phyloP scores from a whole-genome alignment of 257 asterid species.

The Orobanche coerulescens region DNA sequence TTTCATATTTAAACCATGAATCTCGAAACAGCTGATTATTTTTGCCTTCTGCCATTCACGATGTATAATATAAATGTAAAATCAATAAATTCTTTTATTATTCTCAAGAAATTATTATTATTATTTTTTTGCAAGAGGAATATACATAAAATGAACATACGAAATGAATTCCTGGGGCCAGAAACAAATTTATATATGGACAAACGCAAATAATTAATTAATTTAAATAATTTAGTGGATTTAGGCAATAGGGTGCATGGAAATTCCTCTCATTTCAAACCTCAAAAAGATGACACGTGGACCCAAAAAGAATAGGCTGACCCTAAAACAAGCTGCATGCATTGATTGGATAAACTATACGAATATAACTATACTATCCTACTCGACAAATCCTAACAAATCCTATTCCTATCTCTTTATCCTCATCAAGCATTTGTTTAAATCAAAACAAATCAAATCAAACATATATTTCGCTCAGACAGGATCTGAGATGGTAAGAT shows the following conservation, averaged over 20 bases:
- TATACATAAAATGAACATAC: background rate
- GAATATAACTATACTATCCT: no score
- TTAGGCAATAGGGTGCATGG: slow-evolving; percentile 22
- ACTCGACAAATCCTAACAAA: no score
- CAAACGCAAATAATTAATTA: slow-evolving; percentile 5
- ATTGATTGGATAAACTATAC: background rate
- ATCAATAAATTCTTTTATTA: background rate
- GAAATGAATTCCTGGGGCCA: slow-evolving; percentile 20
- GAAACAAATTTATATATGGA: slow-evolving; percentile 23
- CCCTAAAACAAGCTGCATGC: background rate
- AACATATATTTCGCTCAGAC: no score
- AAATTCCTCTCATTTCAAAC: background rate
- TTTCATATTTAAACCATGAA: slow-evolving; percentile 32
- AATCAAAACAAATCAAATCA: no score
- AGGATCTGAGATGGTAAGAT: no score
- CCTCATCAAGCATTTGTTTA: no score
- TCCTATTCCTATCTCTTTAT: no score
- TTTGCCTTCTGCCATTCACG: slow-evolving; percentile 39
- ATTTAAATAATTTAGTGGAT: slow-evolving; percentile 27
- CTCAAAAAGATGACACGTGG: slow-evolving; percentile 27
- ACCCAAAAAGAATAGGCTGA: background rate
- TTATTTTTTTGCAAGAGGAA: background rate
- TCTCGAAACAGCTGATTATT: slow-evolving; percentile 32
- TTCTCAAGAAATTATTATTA: slow-evolving; percentile 4
- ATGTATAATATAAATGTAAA: background rate